phyloP scores from a whole-genome alignment of 352 stramenopile species.

The Globisporangium yorkense region DNA sequence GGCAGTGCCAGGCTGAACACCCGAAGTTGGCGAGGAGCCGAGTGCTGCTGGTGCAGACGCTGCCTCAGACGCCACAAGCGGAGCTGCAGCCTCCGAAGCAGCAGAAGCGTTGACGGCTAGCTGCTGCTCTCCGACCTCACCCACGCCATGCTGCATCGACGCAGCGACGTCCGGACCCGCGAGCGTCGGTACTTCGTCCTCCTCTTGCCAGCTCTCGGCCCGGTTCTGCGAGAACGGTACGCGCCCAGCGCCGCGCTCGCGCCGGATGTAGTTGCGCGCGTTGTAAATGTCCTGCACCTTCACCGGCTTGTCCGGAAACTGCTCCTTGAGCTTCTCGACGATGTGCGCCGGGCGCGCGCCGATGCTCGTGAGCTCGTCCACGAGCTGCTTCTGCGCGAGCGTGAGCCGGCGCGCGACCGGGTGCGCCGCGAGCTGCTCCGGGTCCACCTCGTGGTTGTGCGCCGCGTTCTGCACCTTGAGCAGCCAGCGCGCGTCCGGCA shows the following conservation, averaged over 20 bases:
- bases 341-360: slow-evolving; percentile 30
- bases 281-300: slow-evolving; percentile 57
- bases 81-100: neutral
- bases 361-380: slow-evolving; percentile 27
- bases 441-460: slow-evolving; percentile 28
- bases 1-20: no score
- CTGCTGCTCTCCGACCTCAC: neutral
- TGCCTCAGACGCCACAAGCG: neutral
- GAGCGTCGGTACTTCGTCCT: neutral
- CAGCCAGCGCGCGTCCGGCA: slow-evolving; percentile 21
- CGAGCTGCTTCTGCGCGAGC: slow-evolving; percentile 31
- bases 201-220: neutral
- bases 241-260: slow-evolving; percentile 26
- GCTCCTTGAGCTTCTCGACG: slow-evolving; percentile 28
- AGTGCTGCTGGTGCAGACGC: neutral
- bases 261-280: slow-evolving; percentile 34
- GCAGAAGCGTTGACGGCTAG: neutral
- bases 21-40: neutral
- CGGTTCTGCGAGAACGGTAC: slow-evolving; percentile 18
- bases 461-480: slow-evolving; percentile 25
- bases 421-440: slow-evolving; percentile 22
- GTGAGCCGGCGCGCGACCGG: slow-evolving; percentile 26
- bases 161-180: neutral
- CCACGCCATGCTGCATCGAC: neutral
- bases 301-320: slow-evolving; percentile 35